These are phyloP conservation scores for Nothopassalora personata DNA, from an alignment of 2,329 filamentous ascomycete genomes.

Conservation along the genomic window DNA sequence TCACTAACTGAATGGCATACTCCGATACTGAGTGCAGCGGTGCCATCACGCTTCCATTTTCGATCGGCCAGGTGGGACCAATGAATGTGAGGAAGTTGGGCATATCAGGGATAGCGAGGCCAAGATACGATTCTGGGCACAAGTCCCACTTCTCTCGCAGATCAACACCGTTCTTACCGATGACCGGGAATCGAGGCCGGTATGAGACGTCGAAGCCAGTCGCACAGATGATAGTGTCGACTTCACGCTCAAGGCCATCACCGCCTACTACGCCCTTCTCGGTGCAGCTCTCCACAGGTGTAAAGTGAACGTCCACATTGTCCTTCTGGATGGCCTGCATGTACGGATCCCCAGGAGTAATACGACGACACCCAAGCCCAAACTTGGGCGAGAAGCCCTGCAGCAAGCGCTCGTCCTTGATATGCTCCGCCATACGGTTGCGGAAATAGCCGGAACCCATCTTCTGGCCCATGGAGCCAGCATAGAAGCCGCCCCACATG, in stretches of 20 bases:
- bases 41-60: conserved; percentile 44
- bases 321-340: conserved; percentile 44
- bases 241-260: conserved; percentile 16
- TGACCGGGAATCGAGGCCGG: conserved; percentile 19
- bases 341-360: conserved; percentile 48
- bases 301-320: conserved; percentile 34
- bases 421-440: conserved; percentile 1
- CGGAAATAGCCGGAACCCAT: not conserved
- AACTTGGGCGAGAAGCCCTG: not conserved
- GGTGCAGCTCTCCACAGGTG: not conserved
- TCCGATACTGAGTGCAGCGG: conserved; percentile 36
- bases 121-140: conserved; percentile 38
- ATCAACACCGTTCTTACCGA: conserved; percentile 20
- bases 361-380: conserved; percentile 39
- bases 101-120: conserved; percentile 39
- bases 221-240: conserved; percentile 33
- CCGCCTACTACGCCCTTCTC: not conserved
- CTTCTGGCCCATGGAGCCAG: not conserved
- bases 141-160: conserved; percentile 36
- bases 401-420: conserved; percentile 1
- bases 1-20: conserved; percentile 40
- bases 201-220: conserved; percentile 33
- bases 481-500: not conserved
- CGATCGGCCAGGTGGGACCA: conserved; percentile 36
- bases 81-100: conserved; percentile 42